phyloP scores from a whole-genome alignment of 495 filamentous ascomycete species.

The Parathielavia hyrcaniae region DNA sequence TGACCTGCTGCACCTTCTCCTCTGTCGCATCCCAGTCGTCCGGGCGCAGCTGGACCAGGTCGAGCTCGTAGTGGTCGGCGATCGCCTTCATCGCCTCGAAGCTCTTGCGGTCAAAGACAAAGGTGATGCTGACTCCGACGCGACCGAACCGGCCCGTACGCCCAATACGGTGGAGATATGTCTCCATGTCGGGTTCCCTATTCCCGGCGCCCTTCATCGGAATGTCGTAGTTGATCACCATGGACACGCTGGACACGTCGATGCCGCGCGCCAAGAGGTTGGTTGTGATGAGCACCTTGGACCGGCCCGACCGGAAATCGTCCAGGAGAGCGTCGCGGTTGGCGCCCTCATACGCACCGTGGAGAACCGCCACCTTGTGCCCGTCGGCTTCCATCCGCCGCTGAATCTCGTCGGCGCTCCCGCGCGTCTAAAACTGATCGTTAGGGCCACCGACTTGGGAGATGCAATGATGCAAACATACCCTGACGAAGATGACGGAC shows the following conservation, averaged over 20 bases:
- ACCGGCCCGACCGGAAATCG: constrained; percentile 72
- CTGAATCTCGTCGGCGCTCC: constrained; percentile 76
- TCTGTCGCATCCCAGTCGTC: constrained; percentile 88
- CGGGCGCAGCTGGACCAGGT: constrained; percentile 45
- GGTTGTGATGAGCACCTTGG: constrained; percentile 98
- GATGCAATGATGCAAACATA: constrained; percentile 34
- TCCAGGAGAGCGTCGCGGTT: constrained; percentile 83
- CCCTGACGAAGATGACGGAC: constrained; percentile 95
- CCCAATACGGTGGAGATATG: constrained; percentile 96
- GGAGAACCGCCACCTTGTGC: constrained; percentile 83
- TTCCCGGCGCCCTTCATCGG: constrained; percentile 52
- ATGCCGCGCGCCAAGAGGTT: constrained; percentile 97
- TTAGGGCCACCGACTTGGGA: constrained; percentile 21
- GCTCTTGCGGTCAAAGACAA: constrained; percentile 73
- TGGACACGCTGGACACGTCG: constrained; percentile 90
- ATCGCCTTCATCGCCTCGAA: constrained; percentile 73
- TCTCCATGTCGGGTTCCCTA: constrained; percentile 67
- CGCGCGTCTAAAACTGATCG: constrained; percentile 54
- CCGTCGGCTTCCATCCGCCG: constrained; percentile 78
- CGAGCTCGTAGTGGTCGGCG: constrained; percentile 57
- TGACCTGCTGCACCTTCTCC: constrained; percentile 67
- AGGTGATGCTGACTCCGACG: constrained; percentile 90
- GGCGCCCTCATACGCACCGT: constrained; percentile 73
- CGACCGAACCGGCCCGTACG: constrained; percentile 95
- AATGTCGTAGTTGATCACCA: constrained; percentile 94